These are phyloP conservation scores for Tricholoma bakamatsutake DNA, from an alignment of 768 basidiomycete genomes.

Conservation along the genomic window DNA sequence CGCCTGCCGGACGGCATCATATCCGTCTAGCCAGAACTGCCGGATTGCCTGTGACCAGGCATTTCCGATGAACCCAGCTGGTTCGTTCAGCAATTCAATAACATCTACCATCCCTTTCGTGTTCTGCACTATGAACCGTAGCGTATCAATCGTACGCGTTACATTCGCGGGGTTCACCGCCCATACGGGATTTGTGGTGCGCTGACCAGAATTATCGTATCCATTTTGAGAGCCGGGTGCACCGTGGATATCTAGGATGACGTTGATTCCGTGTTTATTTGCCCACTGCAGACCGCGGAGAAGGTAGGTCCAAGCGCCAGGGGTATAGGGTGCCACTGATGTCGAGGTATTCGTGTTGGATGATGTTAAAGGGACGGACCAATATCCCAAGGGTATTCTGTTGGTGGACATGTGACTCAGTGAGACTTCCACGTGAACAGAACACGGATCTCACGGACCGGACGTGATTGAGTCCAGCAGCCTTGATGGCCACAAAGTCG, in stretches of 20 bases:
- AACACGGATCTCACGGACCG: constrained; percentile 34
- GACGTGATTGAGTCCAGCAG: constrained; percentile 67
- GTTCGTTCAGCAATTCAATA: constrained; percentile 68
- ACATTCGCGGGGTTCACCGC: constrained; percentile 44
- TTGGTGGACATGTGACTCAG: neutral
- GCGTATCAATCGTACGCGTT: constrained; percentile 50
- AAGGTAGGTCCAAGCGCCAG: constrained; percentile 69
- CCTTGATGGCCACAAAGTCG: constrained; percentile 59
- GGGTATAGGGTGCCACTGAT: constrained; percentile 46
- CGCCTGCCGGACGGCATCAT: constrained; percentile 47
- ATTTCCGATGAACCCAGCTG: constrained; percentile 45
- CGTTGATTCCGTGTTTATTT: constrained; percentile 50
- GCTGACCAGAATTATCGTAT: constrained; percentile 73
- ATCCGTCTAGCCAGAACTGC: constrained; percentile 56
- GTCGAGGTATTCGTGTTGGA: constrained; percentile 41
- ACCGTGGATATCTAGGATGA: constrained; percentile 75
- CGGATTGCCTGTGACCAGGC: constrained; percentile 38
- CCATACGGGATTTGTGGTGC: constrained; percentile 52
- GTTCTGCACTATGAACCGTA: constrained; percentile 47
- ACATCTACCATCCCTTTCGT: constrained; percentile 54
- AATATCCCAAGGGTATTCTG: constrained; percentile 70
- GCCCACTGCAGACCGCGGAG: constrained; percentile 63
- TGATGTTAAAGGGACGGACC: constrained; percentile 67
- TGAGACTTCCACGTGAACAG: neutral
- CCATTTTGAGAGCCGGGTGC: constrained; percentile 64